Evolutionary conservation across 2,329 filamentous ascomycete species (phyloP).

Genomic region (Dactylellina leptospora): DNA sequence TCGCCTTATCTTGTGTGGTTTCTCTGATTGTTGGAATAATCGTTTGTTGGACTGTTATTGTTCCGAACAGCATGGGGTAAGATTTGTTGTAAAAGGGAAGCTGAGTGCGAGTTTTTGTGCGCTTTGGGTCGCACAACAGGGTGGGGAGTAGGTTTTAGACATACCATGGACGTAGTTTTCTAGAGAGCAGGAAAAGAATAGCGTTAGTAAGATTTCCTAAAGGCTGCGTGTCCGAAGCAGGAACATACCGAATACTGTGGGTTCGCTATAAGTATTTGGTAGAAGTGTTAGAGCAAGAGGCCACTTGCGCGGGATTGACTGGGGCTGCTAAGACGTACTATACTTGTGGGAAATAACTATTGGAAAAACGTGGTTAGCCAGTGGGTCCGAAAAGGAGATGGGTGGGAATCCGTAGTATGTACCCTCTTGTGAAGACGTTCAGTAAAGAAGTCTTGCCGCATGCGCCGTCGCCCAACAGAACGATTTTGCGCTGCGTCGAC

Average conservation of each 20-base stretch:
- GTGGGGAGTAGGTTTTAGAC: constrained; percentile 56
- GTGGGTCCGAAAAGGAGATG: constrained; percentile 9
- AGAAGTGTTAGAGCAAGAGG: constrained; percentile 44
- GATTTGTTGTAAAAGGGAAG: background rate
- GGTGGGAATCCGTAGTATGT: constrained; percentile 53
- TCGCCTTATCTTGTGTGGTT: constrained; percentile 2
- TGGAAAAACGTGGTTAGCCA: constrained; percentile 42
- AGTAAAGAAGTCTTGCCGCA: constrained; percentile 96
- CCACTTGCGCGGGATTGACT: background rate
- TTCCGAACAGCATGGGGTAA: constrained; percentile 13
- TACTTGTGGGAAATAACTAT: constrained; percentile 93
- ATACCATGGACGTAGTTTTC: constrained; percentile 98
- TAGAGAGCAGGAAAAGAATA: constrained; percentile 58
- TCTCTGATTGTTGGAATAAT: background rate
- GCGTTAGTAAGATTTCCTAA: constrained; percentile 23
- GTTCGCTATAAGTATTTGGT: constrained; percentile 69
- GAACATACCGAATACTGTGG: constrained; percentile 80
- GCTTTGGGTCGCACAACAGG: constrained; percentile 37
- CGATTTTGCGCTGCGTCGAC: constrained; percentile 94
- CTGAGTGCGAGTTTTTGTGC: constrained; percentile 23
- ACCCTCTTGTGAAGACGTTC: constrained; percentile 99
- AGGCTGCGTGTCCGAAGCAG: background rate
- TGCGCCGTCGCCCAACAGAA: constrained; percentile 85
- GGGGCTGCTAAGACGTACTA: constrained; percentile 68
- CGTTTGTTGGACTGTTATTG: constrained; percentile 15